These are phyloP conservation scores for Dovyalis caffra DNA, from an alignment of 345 rosid species.

Conservation along the genomic window DNA sequence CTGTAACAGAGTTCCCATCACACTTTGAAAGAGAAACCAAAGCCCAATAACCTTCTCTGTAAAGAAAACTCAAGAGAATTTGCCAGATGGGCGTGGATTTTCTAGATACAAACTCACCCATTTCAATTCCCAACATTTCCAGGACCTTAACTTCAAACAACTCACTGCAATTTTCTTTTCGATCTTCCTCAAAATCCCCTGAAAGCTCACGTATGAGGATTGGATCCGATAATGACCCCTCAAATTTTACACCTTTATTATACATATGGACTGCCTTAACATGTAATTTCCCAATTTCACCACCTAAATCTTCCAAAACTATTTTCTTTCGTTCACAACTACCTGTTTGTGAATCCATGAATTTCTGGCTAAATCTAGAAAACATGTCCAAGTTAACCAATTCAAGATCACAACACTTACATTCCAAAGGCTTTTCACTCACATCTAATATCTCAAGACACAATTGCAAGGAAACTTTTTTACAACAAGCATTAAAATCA, in stretches of 20 bases:
- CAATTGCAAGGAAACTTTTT: slow-evolving; percentile 34
- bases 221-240: slow-evolving; percentile 36
- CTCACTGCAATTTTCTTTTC: slow-evolving; percentile 34
- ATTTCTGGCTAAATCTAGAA: slow-evolving; percentile 16
- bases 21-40: slow-evolving; percentile 51
- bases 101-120: slow-evolving; percentile 38
- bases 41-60: slow-evolving; percentile 65
- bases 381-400: slow-evolving; percentile 35
- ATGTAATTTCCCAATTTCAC: slow-evolving; percentile 38
- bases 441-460: slow-evolving; percentile 73
- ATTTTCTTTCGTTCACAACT: slow-evolving; percentile 22
- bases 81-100: slow-evolving; percentile 64
- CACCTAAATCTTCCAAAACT: slow-evolving; percentile 31
- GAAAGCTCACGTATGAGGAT: slow-evolving; percentile 46
- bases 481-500: slow-evolving; percentile 15
- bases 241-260: slow-evolving; percentile 35
- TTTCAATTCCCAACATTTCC: slow-evolving; percentile 51
- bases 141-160: slow-evolving; percentile 62
- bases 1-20: slow-evolving; percentile 40
- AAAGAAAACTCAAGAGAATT: slow-evolving; percentile 70
- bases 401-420: slow-evolving; percentile 70
- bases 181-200: slow-evolving; percentile 28
- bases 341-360: slow-evolving; percentile 17
- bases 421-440: slow-evolving; percentile 66
- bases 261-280: slow-evolving; percentile 51